phyloP scores from a whole-genome alignment of 2,329 filamentous ascomycete genomes.

The Cordyceps cateniannulata region DNA sequence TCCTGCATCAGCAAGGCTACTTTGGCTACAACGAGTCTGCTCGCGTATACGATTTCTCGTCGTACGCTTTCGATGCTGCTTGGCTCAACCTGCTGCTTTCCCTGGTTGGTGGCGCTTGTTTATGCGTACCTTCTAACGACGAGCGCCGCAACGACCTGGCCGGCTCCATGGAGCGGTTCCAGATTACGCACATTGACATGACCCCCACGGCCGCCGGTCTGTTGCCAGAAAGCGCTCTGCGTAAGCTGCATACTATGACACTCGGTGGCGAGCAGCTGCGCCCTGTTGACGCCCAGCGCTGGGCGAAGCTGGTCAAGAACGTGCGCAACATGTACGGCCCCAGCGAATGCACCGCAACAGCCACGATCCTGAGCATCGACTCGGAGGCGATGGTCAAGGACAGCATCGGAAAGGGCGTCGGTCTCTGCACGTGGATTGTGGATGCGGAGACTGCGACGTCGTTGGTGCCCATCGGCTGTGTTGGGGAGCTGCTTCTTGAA shows the following conservation, averaged over 20 bases:
- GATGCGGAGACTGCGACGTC: slow-evolving; percentile 14
- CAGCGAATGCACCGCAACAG: background rate
- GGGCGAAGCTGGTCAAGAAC: background rate
- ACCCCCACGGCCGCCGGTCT: slow-evolving; percentile 11
- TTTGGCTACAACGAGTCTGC: slow-evolving; percentile 7
- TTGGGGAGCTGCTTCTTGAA: slow-evolving; percentile 24
- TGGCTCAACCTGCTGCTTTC: slow-evolving; percentile 3
- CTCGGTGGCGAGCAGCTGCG: slow-evolving; percentile 5
- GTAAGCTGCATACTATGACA: background rate
- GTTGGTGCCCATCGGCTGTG: slow-evolving; percentile 17
- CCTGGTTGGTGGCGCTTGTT: background rate
- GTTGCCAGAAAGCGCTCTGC: slow-evolving; percentile 11
- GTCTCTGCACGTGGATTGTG: slow-evolving; percentile 18
- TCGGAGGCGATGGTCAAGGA: background rate
- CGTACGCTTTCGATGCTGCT: slow-evolving; percentile 15
- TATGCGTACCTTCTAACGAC: background rate
- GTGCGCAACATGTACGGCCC: slow-evolving; percentile 3
- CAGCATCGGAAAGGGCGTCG: slow-evolving; percentile 11
- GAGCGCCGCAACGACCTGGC: background rate
- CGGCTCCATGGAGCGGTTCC: slow-evolving; percentile 1
- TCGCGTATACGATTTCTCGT: slow-evolving; percentile 15
- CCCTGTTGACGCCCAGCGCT: background rate
- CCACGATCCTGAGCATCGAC: background rate
- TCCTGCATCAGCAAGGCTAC: slow-evolving; percentile 12
- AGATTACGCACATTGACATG: background rate